phyloP scores from a whole-genome alignment of 768 basidiomycete species.

The Hirschioporus abietinus region DNA sequence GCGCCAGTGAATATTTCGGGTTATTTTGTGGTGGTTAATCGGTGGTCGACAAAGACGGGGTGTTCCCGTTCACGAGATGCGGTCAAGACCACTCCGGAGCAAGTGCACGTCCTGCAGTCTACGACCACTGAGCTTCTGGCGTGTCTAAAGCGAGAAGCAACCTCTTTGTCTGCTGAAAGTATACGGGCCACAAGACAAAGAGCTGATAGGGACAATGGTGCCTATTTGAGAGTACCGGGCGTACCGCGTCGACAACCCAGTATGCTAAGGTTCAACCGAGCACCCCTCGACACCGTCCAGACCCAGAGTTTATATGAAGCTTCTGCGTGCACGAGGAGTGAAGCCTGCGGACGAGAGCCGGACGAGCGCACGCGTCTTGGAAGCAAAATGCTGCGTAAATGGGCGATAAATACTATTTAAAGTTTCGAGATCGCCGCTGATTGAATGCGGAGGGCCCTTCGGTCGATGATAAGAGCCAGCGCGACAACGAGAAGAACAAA shows the following conservation, averaged over 20 bases:
- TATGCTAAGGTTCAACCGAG: slow-evolving; percentile 1
- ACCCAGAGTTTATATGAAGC: not conserved
- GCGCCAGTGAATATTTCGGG: not conserved
- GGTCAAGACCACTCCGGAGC: not conserved
- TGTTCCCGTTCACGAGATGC: not conserved
- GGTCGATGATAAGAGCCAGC: not conserved
- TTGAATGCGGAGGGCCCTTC: not conserved
- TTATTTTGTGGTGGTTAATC: not conserved
- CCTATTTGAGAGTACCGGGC: not conserved
- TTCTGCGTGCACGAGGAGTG: not conserved
- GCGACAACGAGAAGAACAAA: not conserved
- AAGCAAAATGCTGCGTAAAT: not conserved
- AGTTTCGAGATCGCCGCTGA: not conserved
- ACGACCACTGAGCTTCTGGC: not conserved
- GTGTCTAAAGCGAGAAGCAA: not conserved
- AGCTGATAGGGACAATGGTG: not conserved
- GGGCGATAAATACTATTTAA: not conserved
- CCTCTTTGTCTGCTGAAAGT: not conserved
- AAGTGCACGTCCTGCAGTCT: not conserved
- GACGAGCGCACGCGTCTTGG: not conserved
- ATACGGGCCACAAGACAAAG: not conserved
- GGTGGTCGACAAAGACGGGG: not conserved
- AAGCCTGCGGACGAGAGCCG: not conserved
- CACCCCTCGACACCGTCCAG: not conserved
- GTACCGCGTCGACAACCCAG: not conserved